Base-by-base conservation (phyloP, 768 basidiomycete species). In the Daedalea quercina region DNA sequence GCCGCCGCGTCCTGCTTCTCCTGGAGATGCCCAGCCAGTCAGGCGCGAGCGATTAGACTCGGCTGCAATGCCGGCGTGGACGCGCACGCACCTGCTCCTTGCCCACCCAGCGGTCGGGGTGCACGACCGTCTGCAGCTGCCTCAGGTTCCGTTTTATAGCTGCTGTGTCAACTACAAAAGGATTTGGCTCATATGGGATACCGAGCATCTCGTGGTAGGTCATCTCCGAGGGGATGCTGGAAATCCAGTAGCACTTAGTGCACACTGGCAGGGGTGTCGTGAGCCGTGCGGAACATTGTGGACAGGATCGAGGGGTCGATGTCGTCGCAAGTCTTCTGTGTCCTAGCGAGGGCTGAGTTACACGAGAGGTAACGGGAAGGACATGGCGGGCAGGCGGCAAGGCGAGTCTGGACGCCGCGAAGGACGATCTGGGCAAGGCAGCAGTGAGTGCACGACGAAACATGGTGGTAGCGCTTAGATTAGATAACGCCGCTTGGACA, bases 91-190 rank as follows among this genome's bases (percentile, higher is more conserved):
- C 88, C 54, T 77, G 67, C 52, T 82, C 81, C 62, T 79, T 76
- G 26, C 81, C 77, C 31, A 82, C 77, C 86, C 89, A 95, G 12
- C 82, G 76, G 65, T 97, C 94, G 0, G 94, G 94, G 71, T 97
- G 94, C 48, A 90, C 83, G 20, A 80, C 70, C 20, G 81, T 75
- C 63, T 95, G 94, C 2, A 87, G 80, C 44, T 77, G 70, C 31
- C 87, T 72, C 65, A 91, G 94, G 25, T 77, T 76, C 33, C 72
- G 70, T 65, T 82, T 85, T 54, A 96, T 69, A 19, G 76, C 70
- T 1, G 68, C 60, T 15, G 76, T 60, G 63, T 93, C 82, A 41
- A 97, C 69, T 15, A 74, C 67, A 68, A 91, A 95, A 8, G 84
- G 84, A 63, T 88, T 88, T 0, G 80, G 77, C 17, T 72, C 70